Percentiles rank a stretch among this genome's conserved stretches.
phyloP scores from a whole-genome alignment of 805 yeast genomes.

The Wickerhamiella vanderwaltii region DNA sequence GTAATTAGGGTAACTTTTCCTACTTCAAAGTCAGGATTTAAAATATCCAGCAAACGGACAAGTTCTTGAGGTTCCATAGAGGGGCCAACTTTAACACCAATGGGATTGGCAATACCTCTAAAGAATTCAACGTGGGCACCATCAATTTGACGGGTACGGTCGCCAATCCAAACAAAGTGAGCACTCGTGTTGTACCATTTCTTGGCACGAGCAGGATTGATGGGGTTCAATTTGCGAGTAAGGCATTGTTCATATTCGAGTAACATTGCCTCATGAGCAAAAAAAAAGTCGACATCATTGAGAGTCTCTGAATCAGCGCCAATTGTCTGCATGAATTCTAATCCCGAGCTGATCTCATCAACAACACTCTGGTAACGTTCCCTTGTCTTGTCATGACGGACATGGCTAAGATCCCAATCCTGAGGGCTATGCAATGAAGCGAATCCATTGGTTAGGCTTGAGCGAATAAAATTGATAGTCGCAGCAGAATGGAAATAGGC shows the following conservation, averaged over 20 bases:
- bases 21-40: conserved; percentile 29
- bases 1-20: conserved; percentile 34
- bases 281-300: conserved; percentile 30
- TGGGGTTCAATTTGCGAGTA: conserved; percentile 25
- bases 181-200: conserved; percentile 33
- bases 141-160: conserved; percentile 33
- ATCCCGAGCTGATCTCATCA: conserved; percentile 27
- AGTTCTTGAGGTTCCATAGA: conserved; percentile 30
- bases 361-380: conserved; percentile 31
- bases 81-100: conserved; percentile 36
- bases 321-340: conserved; percentile 31
- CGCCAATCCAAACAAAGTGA: conserved; percentile 36
- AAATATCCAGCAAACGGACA: conserved; percentile 29
- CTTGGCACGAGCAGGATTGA: background rate
- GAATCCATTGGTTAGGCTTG: conserved; percentile 29
- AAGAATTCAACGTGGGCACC: conserved; percentile 38
- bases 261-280: conserved; percentile 33
- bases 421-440: conserved; percentile 32
- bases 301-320: conserved; percentile 28
- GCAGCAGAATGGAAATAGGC: conserved; percentile 37
- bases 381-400: conserved; percentile 28
- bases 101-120: conserved; percentile 33
- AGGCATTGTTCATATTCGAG: conserved; percentile 33
- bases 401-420: conserved; percentile 33
- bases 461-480: conserved; percentile 31